A percentile compares a stretch with the other conserved stretches of the same genome.
Evolutionary conservation across 306 rosid species (phyloP).

Genomic region (Prunus kanzakura): DNA sequence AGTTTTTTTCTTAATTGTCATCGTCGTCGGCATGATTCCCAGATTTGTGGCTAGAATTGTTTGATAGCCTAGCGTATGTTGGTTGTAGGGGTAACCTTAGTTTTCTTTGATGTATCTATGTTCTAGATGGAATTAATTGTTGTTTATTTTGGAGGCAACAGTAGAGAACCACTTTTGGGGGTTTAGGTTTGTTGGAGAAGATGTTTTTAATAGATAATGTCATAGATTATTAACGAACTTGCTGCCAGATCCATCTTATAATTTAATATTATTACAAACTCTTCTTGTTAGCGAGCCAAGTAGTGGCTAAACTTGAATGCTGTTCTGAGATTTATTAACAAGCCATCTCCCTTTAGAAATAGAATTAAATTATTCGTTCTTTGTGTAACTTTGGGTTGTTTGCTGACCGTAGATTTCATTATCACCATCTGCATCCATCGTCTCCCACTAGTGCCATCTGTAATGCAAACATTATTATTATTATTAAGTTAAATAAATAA

Average conservation of each 20-base stretch:
- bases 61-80: constrained; percentile 37
- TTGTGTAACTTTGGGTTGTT: too few relatives aligned
- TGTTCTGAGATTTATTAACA: background rate
- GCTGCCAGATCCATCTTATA: background rate
- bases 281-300: background rate
- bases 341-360: background rate
- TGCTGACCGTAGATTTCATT: too few relatives aligned
- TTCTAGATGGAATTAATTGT: constrained; percentile 35
- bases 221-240: constrained; percentile 6
- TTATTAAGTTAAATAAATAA: too few relatives aligned
- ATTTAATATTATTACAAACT: background rate
- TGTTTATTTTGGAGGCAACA: constrained; percentile 27
- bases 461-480: too few relatives aligned
- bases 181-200: constrained; percentile 31
- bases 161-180: constrained; percentile 29
- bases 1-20: constrained; percentile 19
- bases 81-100: constrained; percentile 31
- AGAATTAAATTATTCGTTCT: too few relatives aligned
- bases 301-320: background rate
- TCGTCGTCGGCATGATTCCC: constrained; percentile 33
- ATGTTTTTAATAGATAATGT: constrained; percentile 13
- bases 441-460: too few relatives aligned
- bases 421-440: too few relatives aligned
- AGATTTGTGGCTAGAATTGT: constrained; percentile 40
- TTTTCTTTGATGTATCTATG: constrained; percentile 14